Evolutionary conservation across 441 rosid genomes (phyloP).

Genomic region (Theobroma grandiflorum): DNA sequence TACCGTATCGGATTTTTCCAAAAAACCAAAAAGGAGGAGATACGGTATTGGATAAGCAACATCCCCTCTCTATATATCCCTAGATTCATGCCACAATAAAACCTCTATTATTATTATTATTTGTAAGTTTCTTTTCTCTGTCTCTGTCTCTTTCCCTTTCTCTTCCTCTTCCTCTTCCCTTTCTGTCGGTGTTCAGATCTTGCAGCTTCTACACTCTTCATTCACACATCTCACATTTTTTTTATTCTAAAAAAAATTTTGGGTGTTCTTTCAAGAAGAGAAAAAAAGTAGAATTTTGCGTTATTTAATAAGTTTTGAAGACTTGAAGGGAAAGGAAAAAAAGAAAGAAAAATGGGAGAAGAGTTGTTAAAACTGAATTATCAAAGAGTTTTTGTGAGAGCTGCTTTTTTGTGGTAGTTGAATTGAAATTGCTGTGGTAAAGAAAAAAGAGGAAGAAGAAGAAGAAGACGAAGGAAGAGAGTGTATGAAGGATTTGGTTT

Average conservation of each 20-base stretch:
- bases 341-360: conserved; percentile 1
- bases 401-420: conserved; percentile 36
- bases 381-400: conserved; percentile 24
- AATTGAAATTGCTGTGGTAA: conserved; percentile 23
- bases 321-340: conserved; percentile 33
- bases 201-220: conserved; percentile 37
- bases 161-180: conserved; percentile 1
- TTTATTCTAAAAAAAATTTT: neutral
- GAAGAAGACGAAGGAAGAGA: neutral
- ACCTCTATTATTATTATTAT: neutral
- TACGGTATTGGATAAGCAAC: conserved; percentile 10
- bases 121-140: neutral
- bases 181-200: conserved; percentile 84
- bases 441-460: conserved; percentile 1
- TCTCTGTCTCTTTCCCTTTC: neutral
- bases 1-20: no score
- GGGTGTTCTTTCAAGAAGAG: neutral
- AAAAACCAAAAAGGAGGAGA: neutral
- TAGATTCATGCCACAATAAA: conserved; percentile 34
- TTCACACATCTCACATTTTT: neutral
- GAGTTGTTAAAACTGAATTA: conserved; percentile 43
- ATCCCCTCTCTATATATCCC: conserved; percentile 1
- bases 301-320: neutral
- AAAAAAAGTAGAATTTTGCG: conserved; percentile 9
- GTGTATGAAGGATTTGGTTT: conserved; percentile 62